phyloP scores from a whole-genome alignment of 106 monocot genomes.

The Allium fistulosum region DNA sequence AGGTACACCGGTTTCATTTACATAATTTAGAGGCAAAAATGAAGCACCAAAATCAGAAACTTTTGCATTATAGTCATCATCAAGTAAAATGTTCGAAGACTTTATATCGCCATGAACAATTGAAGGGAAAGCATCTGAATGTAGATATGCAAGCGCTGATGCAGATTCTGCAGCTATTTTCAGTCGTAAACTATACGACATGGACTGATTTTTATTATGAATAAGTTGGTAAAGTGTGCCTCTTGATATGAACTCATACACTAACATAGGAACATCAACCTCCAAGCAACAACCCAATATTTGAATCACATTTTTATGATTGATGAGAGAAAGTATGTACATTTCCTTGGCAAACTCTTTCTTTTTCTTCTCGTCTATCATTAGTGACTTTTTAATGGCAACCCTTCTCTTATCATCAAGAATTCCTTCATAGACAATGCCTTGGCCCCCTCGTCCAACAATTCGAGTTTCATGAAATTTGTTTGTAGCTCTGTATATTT shows the following conservation, averaged over 20 bases:
- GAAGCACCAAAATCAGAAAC: conserved; percentile 50
- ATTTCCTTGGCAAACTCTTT: conserved; percentile 49
- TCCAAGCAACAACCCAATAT: conserved; percentile 36
- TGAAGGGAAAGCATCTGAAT: conserved; percentile 19
- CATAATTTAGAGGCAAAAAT: neutral
- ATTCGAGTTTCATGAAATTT: conserved; percentile 15
- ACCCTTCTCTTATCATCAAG: conserved; percentile 8
- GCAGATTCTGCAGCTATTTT: conserved; percentile 33
- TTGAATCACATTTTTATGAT: conserved; percentile 36
- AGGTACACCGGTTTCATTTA: neutral
- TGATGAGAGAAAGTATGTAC: conserved; percentile 35
- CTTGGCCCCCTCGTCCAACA: conserved; percentile 35
- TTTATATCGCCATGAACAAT: conserved; percentile 54
- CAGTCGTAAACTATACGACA: conserved; percentile 14
- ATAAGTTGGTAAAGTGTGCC: conserved; percentile 12
- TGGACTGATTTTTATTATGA: neutral
- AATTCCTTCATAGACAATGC: conserved; percentile 35
- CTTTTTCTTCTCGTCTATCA: conserved; percentile 27
- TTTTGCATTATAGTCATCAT: conserved; percentile 9
- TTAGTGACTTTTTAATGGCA: conserved; percentile 40
- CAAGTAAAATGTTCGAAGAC: conserved; percentile 30
- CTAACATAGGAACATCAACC: conserved; percentile 29
- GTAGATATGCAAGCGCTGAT: conserved; percentile 37
- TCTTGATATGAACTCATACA: conserved; percentile 46
- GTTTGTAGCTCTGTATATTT: conserved; percentile 21